Evolutionary conservation across 768 basidiomycete species (phyloP).

Genomic region (Gloeopeniophorella convolvens): DNA sequence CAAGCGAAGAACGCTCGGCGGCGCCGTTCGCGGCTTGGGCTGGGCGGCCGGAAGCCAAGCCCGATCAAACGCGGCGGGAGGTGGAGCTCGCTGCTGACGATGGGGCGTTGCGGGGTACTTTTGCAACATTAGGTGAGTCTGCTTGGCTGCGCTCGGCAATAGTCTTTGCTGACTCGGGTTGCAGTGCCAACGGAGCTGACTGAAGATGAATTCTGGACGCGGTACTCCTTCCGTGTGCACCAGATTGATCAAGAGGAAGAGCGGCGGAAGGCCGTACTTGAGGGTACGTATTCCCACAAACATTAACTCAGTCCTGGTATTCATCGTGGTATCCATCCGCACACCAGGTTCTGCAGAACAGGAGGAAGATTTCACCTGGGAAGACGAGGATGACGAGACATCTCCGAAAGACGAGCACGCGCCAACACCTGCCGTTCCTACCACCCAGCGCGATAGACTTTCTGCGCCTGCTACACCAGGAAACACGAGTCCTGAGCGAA

Average conservation of each 20-base stretch:
- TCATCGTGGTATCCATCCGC: neutral
- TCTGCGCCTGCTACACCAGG: slow-evolving; percentile 21
- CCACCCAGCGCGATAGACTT: slow-evolving; percentile 1
- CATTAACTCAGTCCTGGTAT: neutral
- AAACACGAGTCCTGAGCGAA: slow-evolving; percentile 25
- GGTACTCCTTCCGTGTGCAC: slow-evolving; percentile 85
- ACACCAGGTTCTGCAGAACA: slow-evolving; percentile 49
- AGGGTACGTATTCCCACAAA: slow-evolving; percentile 41
- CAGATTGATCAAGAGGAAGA: slow-evolving; percentile 77
- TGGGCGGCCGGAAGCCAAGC: slow-evolving; percentile 40
- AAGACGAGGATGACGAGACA: slow-evolving; percentile 80
- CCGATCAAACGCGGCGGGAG: slow-evolving; percentile 47
- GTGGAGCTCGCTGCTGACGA: slow-evolving; percentile 44
- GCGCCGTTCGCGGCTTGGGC: slow-evolving; percentile 56
- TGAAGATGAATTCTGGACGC: slow-evolving; percentile 70
- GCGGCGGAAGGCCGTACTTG: slow-evolving; percentile 68
- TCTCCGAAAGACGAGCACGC: neutral
- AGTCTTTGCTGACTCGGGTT: neutral
- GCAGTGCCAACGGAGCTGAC: slow-evolving; percentile 66
- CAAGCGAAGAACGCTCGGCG: slow-evolving; percentile 47
- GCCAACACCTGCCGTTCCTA: neutral
- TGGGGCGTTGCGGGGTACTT: slow-evolving; percentile 42
- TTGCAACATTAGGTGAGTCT: slow-evolving; percentile 53
- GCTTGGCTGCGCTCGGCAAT: neutral
- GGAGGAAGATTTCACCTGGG: slow-evolving; percentile 91